Base-by-base conservation (phyloP, 768 basidiomycete species). In the Grammothele lineata region DNA sequence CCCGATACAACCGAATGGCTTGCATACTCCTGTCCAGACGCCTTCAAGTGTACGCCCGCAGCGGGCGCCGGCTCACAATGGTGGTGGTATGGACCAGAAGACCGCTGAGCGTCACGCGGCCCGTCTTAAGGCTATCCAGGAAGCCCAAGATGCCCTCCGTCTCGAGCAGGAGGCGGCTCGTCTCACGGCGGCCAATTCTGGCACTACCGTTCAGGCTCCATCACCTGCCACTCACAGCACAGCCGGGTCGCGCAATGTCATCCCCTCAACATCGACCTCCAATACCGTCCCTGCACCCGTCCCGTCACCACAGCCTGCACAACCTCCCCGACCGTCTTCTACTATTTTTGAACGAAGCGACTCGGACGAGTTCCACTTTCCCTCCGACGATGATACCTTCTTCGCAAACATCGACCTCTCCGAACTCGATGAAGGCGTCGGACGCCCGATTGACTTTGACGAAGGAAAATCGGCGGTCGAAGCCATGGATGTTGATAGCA, bases 361-460 rank as follows among this genome's bases (percentile, higher is more conserved):
- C 3, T 73, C 65, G 1, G 69, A 69, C 15, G 53, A 72, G 0
- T 81, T 75, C 51, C 68, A 70, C 10, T 75, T 80, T 53, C 68
- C 70, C 46, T 83, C 83, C 1, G 83, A 89, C 33, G 86, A 87
- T 43, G 85, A 81, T 43, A 80, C 73, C 2, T 75, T 86, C 55
- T 67, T 83, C 27, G 83, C 84, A 17, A 63, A 70, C 9, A 69
- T 81, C 30, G 70, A 78, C 47, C 66, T 69, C 19, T 71, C 69
- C 22, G 74, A 75, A 39, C 69, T 66, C 2, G 63, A 61, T 30
- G 57, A 56, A 17, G 57, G 56, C 9, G 36, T 69, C 23, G 60
- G 64, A 12, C 55, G 62, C n/a, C 70, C 64, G 7, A 73, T 73
- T 26, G 63, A 73, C 48, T 71, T 62, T 37, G 71, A 72, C 9